These are phyloP conservation scores for Hirschioporus abietinus DNA, from an alignment of 768 basidiomycete genomes.

Conservation along the genomic window DNA sequence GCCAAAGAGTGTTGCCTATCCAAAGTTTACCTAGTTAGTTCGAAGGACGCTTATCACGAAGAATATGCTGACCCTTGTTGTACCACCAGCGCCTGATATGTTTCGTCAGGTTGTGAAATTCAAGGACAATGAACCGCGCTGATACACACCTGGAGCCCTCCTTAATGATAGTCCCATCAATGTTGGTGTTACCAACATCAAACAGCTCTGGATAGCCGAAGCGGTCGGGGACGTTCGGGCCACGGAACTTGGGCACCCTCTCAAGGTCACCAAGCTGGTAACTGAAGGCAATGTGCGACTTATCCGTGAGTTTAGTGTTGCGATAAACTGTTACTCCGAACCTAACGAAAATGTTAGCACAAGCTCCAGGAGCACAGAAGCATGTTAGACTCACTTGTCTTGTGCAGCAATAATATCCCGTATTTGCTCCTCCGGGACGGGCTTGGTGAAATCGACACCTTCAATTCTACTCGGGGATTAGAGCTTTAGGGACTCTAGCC, in stretches of 20 bases:
- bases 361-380: constrained; percentile 6
- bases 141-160: constrained; percentile 7
- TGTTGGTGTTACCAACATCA: constrained; percentile 22
- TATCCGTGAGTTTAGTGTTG: constrained; percentile 24
- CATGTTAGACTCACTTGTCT: constrained; percentile 4
- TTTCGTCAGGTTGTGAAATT: neutral
- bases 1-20: constrained; percentile 21
- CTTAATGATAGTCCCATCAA: constrained; percentile 15
- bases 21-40: constrained; percentile 1
- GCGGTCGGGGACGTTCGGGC: constrained; percentile 16
- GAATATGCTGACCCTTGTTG: constrained; percentile 13
- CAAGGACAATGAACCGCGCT: neutral
- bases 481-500: no score
- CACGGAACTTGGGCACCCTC: constrained; percentile 16
- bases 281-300: constrained; percentile 18
- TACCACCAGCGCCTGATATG: constrained; percentile 14
- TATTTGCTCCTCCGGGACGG: constrained; percentile 19
- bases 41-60: neutral
- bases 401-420: constrained; percentile 16
- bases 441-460: constrained; percentile 24
- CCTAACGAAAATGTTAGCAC: constrained; percentile 7
- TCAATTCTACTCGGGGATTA: constrained; percentile 18
- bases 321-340: constrained; percentile 25
- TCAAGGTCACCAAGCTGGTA: constrained; percentile 21
- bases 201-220: constrained; percentile 21